phyloP scores from a whole-genome alignment of 139 green algal genomes.

The Chlamydomonas sp. region DNA sequence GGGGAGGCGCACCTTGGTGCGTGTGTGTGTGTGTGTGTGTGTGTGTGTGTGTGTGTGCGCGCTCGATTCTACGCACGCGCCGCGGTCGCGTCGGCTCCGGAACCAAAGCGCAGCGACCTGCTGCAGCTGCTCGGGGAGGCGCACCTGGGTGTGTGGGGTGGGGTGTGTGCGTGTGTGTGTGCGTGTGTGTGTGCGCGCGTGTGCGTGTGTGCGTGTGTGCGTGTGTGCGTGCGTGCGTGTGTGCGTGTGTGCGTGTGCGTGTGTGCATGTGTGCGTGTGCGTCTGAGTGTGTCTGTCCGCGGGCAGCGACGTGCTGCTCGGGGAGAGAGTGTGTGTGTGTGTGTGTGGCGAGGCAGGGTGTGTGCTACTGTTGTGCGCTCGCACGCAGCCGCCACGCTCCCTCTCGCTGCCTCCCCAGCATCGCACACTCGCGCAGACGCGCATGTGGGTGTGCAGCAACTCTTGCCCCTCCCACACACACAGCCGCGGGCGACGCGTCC shows the following conservation, averaged over 20 bases:
- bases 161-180: neutral
- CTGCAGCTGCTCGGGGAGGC: slow-evolving; percentile 9
- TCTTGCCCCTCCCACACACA: too few relatives aligned
- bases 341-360: neutral
- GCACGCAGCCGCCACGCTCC: too few relatives aligned
- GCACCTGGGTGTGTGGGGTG: neutral
- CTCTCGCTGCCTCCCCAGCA: too few relatives aligned
- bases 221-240: neutral
- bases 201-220: neutral
- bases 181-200: neutral
- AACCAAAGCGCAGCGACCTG: neutral
- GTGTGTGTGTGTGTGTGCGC: neutral
- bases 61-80: neutral
- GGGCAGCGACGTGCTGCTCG: neutral
- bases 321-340: neutral
- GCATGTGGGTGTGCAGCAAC: neutral
- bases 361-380: neutral
- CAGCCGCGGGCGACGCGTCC: too few relatives aligned
- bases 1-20: neutral
- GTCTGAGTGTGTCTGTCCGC: neutral
- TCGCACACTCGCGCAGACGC: too few relatives aligned
- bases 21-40: neutral
- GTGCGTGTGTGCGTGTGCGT: neutral
- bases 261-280: neutral
- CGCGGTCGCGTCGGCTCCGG: too few relatives aligned